These are phyloP conservation scores for Usnea hakonensis DNA, from an alignment of 495 filamentous ascomycete genomes.

Conservation along the genomic window DNA sequence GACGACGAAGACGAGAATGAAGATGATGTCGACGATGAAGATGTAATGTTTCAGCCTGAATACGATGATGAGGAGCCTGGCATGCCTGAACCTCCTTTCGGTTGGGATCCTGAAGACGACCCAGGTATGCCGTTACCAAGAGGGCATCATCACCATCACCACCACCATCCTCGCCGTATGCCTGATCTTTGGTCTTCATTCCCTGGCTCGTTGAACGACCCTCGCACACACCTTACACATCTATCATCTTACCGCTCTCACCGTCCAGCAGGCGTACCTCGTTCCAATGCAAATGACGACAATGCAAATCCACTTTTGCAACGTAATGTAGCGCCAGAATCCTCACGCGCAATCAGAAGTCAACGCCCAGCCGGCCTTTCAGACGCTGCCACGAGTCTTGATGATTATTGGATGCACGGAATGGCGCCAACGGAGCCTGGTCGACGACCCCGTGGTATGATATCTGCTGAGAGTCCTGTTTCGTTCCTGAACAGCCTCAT, in stretches of 20 bases:
- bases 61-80: constrained; percentile 44
- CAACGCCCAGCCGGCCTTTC: constrained; percentile 13
- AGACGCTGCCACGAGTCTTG: constrained; percentile 28
- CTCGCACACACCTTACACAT: constrained; percentile 11
- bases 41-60: constrained; percentile 47
- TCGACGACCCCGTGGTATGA: constrained; percentile 35
- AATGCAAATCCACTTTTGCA: constrained; percentile 70
- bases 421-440: constrained; percentile 46
- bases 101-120: constrained; percentile 47
- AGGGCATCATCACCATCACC: constrained; percentile 43
- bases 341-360: constrained; percentile 5
- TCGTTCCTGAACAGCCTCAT: constrained; percentile 56
- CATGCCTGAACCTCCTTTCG: constrained; percentile 40
- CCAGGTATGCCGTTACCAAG: constrained; percentile 32
- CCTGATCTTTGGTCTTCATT: constrained; percentile 31
- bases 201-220: constrained; percentile 26
- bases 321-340: constrained; percentile 33
- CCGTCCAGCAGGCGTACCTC: constrained; percentile 40
- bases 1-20: constrained; percentile 60
- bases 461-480: constrained; percentile 52
- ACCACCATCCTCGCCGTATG: constrained; percentile 26
- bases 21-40: constrained; percentile 62
- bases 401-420: constrained; percentile 53
- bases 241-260: constrained; percentile 46
- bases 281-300: constrained; percentile 60